phyloP scores from a whole-genome alignment of 2,329 filamentous ascomycete species.

The Venturia carpophila region DNA sequence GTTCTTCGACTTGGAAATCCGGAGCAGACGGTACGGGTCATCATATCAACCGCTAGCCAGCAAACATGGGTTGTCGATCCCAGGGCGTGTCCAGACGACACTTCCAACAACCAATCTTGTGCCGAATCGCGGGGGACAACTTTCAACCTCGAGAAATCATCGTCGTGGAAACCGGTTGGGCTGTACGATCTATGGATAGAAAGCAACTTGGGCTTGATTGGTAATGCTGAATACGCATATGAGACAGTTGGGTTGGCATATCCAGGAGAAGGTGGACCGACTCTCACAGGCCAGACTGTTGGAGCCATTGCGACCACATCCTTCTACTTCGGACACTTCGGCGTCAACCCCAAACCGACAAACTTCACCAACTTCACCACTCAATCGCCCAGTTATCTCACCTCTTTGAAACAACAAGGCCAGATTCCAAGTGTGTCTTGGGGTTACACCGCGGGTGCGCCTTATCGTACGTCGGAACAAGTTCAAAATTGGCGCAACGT shows the following conservation, averaged over 20 bases:
- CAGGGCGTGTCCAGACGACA: constrained; percentile 44
- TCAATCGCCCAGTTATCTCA: constrained; percentile 48
- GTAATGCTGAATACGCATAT: constrained; percentile 59
- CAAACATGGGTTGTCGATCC: constrained; percentile 62
- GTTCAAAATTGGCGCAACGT: neutral
- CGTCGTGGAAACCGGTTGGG: constrained; percentile 52
- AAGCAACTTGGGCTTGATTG: constrained; percentile 47
- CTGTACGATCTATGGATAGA: constrained; percentile 53
- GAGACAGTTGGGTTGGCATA: constrained; percentile 37
- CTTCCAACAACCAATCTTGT: constrained; percentile 37
- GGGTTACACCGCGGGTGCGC: constrained; percentile 68
- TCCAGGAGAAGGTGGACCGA: constrained; percentile 33
- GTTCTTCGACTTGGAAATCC: constrained; percentile 51
- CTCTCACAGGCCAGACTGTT: constrained; percentile 36
- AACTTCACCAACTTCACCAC: constrained; percentile 46
- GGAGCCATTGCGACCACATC: constrained; percentile 33
- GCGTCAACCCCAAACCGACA: constrained; percentile 42
- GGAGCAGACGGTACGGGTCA: constrained; percentile 46
- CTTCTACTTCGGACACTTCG: constrained; percentile 41
- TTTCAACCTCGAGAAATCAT: constrained; percentile 48
- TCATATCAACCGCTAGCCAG: constrained; percentile 60
- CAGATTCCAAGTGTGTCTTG: constrained; percentile 65
- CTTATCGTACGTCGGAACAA: constrained; percentile 49
- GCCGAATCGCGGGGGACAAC: constrained; percentile 49
- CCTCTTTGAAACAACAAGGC: constrained; percentile 46